Evolutionary conservation across 768 basidiomycete genomes (phyloP), one percentile per base, ranked within the genome.

Genomic region (Leccinum rimulosum): DNA sequence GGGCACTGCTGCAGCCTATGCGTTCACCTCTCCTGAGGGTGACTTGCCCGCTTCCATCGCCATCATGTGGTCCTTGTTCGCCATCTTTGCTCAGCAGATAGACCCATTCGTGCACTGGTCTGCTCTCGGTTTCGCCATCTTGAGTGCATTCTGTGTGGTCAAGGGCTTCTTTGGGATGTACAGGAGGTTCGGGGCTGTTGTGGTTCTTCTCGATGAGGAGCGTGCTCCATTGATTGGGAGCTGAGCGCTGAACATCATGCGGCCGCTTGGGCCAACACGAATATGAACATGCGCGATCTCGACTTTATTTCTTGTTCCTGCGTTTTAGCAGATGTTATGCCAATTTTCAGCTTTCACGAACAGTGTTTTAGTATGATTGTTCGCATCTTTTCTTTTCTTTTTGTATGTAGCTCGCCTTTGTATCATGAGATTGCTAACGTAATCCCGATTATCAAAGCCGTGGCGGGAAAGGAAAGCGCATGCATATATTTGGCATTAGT

Each of bases 21-120:
- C 95, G 38, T 96, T 96, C 82, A 89, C 91, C 22, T 86, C 87
- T 12, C 76, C 84, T 2, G 91, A 95, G 72, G 96, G 96, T 58
- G 97, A 98, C 70, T 81, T 98, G 27, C 92, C 95, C 3, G 97
- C 92, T 2, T 88, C 93, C 25, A 83, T 95, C 64, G 94, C 91
- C 61, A 93, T 98, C 69, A 85, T 87, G 45, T 96, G 91, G 90
- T 87, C 90, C n/a, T 81, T 99, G 31, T 95, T 89, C 76, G 95
- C 91, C 48, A 94, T 98, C 77, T 98, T 91, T 68, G 85, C 82
- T 28, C 84, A 91, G 69, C 86, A 95, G 74, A 76, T 61, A 28
- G 74, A 78, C 38, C 58, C 66, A 33, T 95, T 98, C 76, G 86
- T 98, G 64, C 94, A 95, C 75, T 98, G 94, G 94, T 79, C 83